A percentile compares a stretch with the other conserved stretches of the same genome.
Evolutionary conservation across 345 rosid species (phyloP).

Genomic region (Euclidium syriacum): DNA sequence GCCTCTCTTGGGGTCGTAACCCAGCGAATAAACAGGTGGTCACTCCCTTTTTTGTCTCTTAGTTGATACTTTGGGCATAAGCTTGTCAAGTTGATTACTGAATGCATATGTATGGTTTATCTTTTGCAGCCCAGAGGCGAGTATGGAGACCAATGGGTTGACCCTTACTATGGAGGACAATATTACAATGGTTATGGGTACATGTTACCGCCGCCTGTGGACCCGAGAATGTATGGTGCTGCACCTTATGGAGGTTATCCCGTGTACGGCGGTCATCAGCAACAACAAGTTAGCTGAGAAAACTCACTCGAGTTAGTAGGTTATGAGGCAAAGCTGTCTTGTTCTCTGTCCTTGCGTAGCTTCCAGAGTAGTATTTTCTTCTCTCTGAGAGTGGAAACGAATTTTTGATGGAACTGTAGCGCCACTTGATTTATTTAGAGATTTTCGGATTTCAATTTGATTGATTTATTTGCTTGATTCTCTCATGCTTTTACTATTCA

Average conservation of each 20-base stretch:
- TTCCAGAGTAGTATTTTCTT: conserved; percentile 18
- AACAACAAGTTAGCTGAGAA: conserved; percentile 88
- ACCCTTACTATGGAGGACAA: conserved; percentile 71
- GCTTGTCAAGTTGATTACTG: too few relatives aligned
- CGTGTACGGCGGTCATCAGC: conserved; percentile 68
- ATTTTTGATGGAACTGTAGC: conserved; percentile 23
- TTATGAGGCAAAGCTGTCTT: conserved; percentile 7
- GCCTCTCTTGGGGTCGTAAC: conserved; percentile 89
- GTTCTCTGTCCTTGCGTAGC: neutral
- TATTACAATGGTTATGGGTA: conserved; percentile 78
- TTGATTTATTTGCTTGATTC: conserved; percentile 10
- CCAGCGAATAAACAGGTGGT: conserved; percentile 83
- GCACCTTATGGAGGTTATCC: conserved; percentile 73
- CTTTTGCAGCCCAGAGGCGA: conserved; percentile 66
- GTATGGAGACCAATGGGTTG: conserved; percentile 70
- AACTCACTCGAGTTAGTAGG: conserved; percentile 6
- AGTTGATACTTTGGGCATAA: too few relatives aligned
- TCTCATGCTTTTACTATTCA: neutral
- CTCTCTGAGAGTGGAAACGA: conserved; percentile 1
- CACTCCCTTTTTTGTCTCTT: too few relatives aligned
- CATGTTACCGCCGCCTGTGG: conserved; percentile 50
- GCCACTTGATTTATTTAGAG: conserved; percentile 17
- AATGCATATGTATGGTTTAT: neutral
- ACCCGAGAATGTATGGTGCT: conserved; percentile 69
- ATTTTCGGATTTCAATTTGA: conserved; percentile 25